Conservation (phyloP, 345 rosid species). For the Gossypium raimondii region DNA sequence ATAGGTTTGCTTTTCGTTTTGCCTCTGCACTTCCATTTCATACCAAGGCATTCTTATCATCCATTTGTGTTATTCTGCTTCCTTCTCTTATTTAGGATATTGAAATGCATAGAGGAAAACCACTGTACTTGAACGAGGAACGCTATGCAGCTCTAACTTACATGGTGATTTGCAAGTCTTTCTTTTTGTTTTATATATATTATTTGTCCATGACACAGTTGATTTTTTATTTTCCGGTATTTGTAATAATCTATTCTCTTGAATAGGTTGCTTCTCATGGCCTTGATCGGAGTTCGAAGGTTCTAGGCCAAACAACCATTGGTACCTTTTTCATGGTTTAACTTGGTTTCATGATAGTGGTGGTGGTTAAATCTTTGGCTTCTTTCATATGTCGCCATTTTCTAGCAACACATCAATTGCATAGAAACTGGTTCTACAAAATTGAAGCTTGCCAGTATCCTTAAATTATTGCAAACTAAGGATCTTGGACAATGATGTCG, state of each 20-base stretch:
- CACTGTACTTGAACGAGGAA: constrained; percentile 82
- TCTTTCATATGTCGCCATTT: neutral
- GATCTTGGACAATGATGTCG: neutral
- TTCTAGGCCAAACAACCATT: constrained; percentile 68
- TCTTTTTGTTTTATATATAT: neutral
- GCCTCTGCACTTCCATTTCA: neutral
- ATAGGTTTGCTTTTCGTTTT: neutral
- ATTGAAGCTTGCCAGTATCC: neutral
- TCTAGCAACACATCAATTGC: neutral
- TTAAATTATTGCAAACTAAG: neutral
- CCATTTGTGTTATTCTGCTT: neutral
- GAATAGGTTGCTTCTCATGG: constrained; percentile 92
- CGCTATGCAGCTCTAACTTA: constrained; percentile 84
- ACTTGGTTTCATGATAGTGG: constrained; percentile 27
- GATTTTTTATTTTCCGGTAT: neutral
- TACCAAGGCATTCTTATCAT: neutral
- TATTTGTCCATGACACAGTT: neutral
- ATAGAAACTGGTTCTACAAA: neutral
- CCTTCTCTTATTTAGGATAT: constrained; percentile 46
- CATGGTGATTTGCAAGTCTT: constrained; percentile 48
- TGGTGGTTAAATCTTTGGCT: neutral
- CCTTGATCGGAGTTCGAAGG: constrained; percentile 71
- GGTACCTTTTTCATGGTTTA: constrained; percentile 48
- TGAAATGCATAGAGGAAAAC: constrained; percentile 78
- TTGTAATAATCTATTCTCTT: neutral